Evolutionary conservation across 345 rosid species (phyloP).

Genomic region (Cardamine chenopodiifolia): DNA sequence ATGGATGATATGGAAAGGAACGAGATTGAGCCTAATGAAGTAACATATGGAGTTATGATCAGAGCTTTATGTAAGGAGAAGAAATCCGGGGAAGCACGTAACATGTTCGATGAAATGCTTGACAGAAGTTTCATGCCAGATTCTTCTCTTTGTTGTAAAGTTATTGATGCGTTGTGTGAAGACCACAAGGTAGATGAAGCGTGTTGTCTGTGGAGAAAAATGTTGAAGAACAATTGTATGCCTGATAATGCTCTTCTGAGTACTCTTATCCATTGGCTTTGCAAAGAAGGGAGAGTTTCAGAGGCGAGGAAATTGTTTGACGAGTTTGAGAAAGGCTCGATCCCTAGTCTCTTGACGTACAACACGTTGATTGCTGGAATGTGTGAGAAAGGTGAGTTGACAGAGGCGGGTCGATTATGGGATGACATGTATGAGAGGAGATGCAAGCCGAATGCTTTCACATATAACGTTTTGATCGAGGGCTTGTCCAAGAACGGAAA

Average conservation of each 20-base stretch:
- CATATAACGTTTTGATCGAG: conserved; percentile 68
- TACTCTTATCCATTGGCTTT: conserved; percentile 86
- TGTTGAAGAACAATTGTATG: conserved; percentile 69
- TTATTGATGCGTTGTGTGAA: conserved; percentile 67
- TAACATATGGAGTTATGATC: conserved; percentile 86
- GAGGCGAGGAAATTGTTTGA: conserved; percentile 80
- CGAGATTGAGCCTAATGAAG: conserved; percentile 74
- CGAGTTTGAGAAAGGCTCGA: conserved; percentile 72
- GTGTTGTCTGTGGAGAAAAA: conserved; percentile 68
- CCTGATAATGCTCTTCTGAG: conserved; percentile 77
- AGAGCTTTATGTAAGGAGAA: conserved; percentile 68
- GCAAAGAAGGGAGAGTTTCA: conserved; percentile 63
- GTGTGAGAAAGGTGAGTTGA: conserved; percentile 76
- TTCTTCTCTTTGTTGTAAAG: conserved; percentile 75
- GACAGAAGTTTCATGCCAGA: conserved; percentile 62
- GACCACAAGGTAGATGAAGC: conserved; percentile 77
- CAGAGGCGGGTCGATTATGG: conserved; percentile 77
- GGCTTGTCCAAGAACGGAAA: conserved; percentile 72
- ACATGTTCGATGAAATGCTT: conserved; percentile 75
- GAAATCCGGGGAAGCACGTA: conserved; percentile 70
- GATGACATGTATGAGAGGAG: conserved; percentile 89
- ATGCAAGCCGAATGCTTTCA: conserved; percentile 70
- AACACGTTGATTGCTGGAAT: conserved; percentile 76
- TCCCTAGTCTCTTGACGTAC: conserved; percentile 74
- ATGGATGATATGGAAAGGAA: conserved; percentile 92